Base-by-base conservation (phyloP, 768 basidiomycete species). In the Kwoniella sp. region DNA sequence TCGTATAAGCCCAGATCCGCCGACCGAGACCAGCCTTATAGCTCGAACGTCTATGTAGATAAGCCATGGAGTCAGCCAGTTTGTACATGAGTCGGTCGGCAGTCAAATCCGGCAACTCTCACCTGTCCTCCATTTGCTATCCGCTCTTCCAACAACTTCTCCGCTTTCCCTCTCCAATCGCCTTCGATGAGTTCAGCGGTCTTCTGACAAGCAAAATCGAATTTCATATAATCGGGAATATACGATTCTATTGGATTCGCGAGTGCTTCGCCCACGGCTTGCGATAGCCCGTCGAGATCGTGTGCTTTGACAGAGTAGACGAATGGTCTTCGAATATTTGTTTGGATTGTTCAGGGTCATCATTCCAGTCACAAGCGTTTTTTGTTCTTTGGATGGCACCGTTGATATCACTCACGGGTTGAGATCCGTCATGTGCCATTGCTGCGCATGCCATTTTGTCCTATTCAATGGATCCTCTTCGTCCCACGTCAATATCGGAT, bases 391-490 rank as follows among this genome's bases (percentile, higher is more conserved):
- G 5, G n/a, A 48, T 48, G 47, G n/a, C 6, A 7, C 47, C 19
- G 47, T 25, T 19, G 6, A 8, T n/a, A 19, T 22, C 53, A 72
- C 74, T 65, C 36, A 77, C 75, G 76, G 73, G 2, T 77, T 52
- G 1, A 74, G 51, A 58, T 77, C 73, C 22, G 65, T 70, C 76
- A 77, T 74, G n/a, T 68, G 68, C 64, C 71, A 73, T 55, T 74
- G 73, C 46, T 77, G 76, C 46, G 69, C 63, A 30, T 65, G 58
- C 74, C 74, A 76, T 58, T 61, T 65, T 7, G 68, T 67, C 37
- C 69, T 48, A 50, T 76, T 68, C n/a, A 40, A 6, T 5, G 72
- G 74, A 55, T 73, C 69, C 9, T 61, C 50, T 40, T 65, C 63
- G 37, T 76, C 72, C 74, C 74, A 76, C 2, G 40, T 46, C 17